Evolutionary conservation across 805 yeast genomes (phyloP), one percentile per base, ranked within the genome.

Genomic region (Candida pini): DNA sequence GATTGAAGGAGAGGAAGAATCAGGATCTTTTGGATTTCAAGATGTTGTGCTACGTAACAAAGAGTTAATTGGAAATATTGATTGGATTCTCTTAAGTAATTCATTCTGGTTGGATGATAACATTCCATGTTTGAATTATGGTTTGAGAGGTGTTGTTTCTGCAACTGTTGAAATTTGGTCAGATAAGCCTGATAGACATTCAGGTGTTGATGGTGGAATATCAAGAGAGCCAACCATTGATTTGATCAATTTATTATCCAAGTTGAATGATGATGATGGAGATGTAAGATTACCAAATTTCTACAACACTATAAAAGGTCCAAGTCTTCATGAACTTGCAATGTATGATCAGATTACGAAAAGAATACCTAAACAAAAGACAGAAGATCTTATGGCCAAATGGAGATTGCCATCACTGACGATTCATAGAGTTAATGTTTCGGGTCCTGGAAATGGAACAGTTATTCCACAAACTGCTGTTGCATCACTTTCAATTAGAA

Each of bases 181-280:
- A 33, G 89, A 80, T 44, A 70, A 70, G 39, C 95, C 94, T 1
- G 97, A 92, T 56, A 66, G 95, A 39, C 98, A 92, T 54, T 86
- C 97, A 0, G 98, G 98, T 42, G 92, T 92, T 8, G 94, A 88
- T 60, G 98, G 98, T 33, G 97, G 97, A 39, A 79, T 82, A 7
- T 73, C 76, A 41, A 70, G 82, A 38, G 98, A 90, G 49, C 97
- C 98, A 2, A 79, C 94, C 0, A 75, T 85, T 63, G 97, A 90
- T 53, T 59, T 90, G 57, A 71, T 89, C 26, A 81, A 79, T 34
- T 51, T 90, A 13, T 60, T 89, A 16, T 72, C 90, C 2, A 71
- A 75, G 34, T 63, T 90, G 35, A 73, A 78, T 24, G 77, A 74
- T 34, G 65, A 68, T 20, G 61, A 68, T 22, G 81, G 82, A 6